These are phyloP conservation scores for Exophiala sp. DNA, from an alignment of 2,329 filamentous ascomycete genomes.

Conservation along the genomic window DNA sequence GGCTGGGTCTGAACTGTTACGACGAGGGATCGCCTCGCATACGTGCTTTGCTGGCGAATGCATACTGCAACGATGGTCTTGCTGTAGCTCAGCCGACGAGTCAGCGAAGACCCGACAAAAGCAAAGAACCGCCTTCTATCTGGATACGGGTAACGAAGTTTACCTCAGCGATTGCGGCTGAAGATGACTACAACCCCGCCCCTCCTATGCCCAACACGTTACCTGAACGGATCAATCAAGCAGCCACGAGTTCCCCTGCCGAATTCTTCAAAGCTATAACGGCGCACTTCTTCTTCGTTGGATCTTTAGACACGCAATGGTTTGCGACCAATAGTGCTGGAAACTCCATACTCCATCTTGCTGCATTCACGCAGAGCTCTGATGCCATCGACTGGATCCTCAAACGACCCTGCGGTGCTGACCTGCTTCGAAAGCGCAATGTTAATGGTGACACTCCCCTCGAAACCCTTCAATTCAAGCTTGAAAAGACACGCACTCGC, in stretches of 20 bases:
- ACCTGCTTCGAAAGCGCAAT: conserved; percentile 28
- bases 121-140: no score
- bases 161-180: neutral
- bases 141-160: neutral
- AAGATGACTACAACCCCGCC: neutral
- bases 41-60: no score
- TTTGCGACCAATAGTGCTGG: conserved; percentile 14
- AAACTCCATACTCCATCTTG: conserved; percentile 31
- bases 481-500: conserved; percentile 32
- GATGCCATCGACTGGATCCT: conserved; percentile 32
- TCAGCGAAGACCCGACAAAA: no score
- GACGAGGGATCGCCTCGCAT: neutral
- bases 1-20: conserved; percentile 30
- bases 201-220: neutral
- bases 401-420: conserved; percentile 16
- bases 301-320: conserved; percentile 3
- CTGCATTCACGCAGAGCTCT: conserved; percentile 25
- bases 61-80: no score
- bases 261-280: neutral
- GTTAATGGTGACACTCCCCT: conserved; percentile 34
- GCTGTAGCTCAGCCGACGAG: no score
- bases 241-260: neutral
- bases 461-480: conserved; percentile 30
- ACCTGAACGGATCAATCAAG: neutral
- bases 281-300: neutral